phyloP scores from a whole-genome alignment of 2,329 filamentous ascomycete species.

The Colletotrichum paranaense region DNA sequence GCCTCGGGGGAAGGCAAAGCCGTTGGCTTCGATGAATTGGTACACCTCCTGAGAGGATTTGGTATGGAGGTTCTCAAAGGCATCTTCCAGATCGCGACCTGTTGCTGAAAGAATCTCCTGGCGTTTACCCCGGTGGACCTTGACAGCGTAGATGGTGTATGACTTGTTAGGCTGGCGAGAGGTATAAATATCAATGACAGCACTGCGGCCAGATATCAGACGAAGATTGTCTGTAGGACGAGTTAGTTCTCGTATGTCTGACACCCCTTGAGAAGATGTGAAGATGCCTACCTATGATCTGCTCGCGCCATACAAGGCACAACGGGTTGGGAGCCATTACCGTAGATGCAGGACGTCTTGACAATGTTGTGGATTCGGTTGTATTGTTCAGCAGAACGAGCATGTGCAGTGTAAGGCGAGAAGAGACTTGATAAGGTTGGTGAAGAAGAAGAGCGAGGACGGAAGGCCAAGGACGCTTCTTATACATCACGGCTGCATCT shows the following conservation, averaged over 20 bases:
- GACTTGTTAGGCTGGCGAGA: slow-evolving; percentile 27
- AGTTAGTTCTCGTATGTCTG: no score
- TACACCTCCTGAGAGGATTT: slow-evolving; percentile 50
- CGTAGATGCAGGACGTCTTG: background rate
- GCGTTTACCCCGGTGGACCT: slow-evolving; percentile 85
- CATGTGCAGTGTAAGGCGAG: slow-evolving; percentile 5
- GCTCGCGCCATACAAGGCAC: slow-evolving; percentile 29
- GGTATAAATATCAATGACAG: slow-evolving; percentile 26
- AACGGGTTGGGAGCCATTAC: slow-evolving; percentile 27
- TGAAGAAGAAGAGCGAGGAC: background rate
- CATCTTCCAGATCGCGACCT: slow-evolving; percentile 43
- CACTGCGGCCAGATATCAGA: slow-evolving; percentile 28
- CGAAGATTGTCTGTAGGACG: slow-evolving; percentile 2
- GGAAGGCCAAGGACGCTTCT: slow-evolving; percentile 1
- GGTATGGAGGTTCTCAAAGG: slow-evolving; percentile 50
- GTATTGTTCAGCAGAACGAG: slow-evolving; percentile 1
- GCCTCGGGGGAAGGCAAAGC: slow-evolving; percentile 43
- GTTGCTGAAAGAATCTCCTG: slow-evolving; percentile 48
- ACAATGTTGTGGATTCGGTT: background rate
- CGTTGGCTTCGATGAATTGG: slow-evolving; percentile 45
- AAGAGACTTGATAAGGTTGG: background rate
- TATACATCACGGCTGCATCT: slow-evolving; percentile 8
- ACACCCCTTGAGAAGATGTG: background rate
- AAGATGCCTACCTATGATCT: slow-evolving; percentile 18
- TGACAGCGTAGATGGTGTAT: slow-evolving; percentile 74